These are phyloP conservation scores for Heteromeles arbutifolia DNA, from an alignment of 306 rosid species.

Conservation along the genomic window DNA sequence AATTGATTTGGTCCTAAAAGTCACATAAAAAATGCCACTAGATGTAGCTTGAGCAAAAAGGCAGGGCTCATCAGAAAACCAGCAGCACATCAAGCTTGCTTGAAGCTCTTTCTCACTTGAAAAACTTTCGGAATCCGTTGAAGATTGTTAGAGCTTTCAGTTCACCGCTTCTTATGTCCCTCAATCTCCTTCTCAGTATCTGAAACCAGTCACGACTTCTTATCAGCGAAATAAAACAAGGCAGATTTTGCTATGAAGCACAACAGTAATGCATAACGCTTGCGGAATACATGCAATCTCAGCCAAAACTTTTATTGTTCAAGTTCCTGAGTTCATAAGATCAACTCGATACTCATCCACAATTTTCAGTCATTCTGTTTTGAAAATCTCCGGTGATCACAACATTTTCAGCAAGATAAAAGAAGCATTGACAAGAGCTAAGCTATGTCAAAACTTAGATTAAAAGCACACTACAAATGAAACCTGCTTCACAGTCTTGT, in stretches of 20 bases:
- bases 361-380: no score
- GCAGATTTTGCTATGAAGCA: neutral
- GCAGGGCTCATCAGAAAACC: neutral
- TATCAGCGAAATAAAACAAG: neutral
- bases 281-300: neutral
- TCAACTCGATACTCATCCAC: no score
- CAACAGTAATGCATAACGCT: neutral
- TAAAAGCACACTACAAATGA: neutral
- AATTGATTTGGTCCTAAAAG: neutral
- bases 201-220: slow-evolving; percentile 21
- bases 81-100: neutral
- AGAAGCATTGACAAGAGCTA: slow-evolving; percentile 1
- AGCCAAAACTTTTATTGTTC: neutral
- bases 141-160: slow-evolving; percentile 68
- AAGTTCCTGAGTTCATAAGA: neutral
- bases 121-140: slow-evolving; percentile 61
- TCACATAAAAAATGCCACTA: neutral
- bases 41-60: neutral
- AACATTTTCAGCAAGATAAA: neutral
- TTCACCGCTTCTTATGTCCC: slow-evolving; percentile 79
- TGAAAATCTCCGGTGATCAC: neutral
- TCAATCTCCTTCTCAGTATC: slow-evolving; percentile 73
- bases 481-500: neutral
- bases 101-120: slow-evolving; percentile 36
- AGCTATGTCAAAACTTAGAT: neutral